Conservation (phyloP, 305 asterid species). For the Fraxinus xanthoxyloides region DNA sequence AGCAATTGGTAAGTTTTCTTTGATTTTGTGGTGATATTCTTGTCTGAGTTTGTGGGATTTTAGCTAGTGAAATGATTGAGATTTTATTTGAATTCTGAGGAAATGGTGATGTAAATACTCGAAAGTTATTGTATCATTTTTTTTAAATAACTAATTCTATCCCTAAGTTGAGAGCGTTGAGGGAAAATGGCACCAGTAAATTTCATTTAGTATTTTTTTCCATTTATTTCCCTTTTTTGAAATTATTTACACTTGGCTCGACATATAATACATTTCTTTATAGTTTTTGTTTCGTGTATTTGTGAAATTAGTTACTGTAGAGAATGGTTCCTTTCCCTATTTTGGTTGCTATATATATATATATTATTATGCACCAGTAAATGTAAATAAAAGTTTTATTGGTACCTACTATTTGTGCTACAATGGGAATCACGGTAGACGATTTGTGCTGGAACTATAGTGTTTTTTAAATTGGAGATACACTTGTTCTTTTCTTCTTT, state of each 20-base stretch:
- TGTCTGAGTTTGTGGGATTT: conserved; percentile 5
- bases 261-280: not conserved
- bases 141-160: not conserved
- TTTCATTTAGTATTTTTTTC: not conserved
- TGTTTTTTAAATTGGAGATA: not conserved
- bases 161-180: not conserved
- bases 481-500: not conserved
- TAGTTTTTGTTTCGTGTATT: not conserved
- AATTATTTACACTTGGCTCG: not conserved
- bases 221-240: not conserved
- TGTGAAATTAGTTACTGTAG: not conserved
- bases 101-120: not conserved
- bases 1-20: conserved; percentile 45
- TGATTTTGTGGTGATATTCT: not conserved
- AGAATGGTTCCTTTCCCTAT: not conserved
- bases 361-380: not conserved
- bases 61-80: not conserved
- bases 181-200: not conserved
- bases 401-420: not conserved
- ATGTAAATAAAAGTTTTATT: not conserved
- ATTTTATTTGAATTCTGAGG: not conserved
- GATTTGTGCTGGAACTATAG: not conserved
- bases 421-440: not conserved
- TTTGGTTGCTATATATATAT: not conserved
- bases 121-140: not conserved